Evolutionary conservation across 208 protist genomes (phyloP).

Genomic region (Tritrichomonas foetus): DNA sequence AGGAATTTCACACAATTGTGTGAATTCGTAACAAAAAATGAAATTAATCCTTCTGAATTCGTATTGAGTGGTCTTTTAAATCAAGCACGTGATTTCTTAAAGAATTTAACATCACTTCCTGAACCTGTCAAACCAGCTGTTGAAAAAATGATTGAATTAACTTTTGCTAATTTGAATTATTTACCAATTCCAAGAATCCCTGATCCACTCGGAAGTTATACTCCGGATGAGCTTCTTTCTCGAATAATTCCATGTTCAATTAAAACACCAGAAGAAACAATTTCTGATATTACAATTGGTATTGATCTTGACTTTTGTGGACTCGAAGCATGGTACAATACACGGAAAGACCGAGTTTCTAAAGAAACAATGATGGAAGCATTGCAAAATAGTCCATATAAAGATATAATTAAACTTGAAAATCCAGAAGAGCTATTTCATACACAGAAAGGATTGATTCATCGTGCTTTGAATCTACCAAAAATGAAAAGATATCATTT

Average conservation of each 20-base stretch:
- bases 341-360: neutral
- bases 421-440: neutral
- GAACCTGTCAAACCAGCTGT: neutral
- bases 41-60: neutral
- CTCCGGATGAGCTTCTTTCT: neutral
- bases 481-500: neutral
- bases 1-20: neutral
- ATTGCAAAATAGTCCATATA: neutral
- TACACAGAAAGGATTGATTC: neutral
- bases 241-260: neutral
- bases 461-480: neutral
- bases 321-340: neutral
- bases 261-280: neutral
- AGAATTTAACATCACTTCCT: neutral
- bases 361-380: neutral
- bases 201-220: neutral
- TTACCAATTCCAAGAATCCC: neutral
- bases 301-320: neutral
- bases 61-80: neutral
- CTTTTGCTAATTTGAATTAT: neutral
- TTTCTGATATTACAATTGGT: neutral
- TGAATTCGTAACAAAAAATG: neutral
- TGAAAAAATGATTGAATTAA: neutral
- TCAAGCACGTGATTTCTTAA: neutral
- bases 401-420: neutral